Percentiles rank a stretch among this genome's conserved stretches.
phyloP scores from a whole-genome alignment of 2,329 filamentous ascomycete genomes.

The Cordyceps militaris region DNA sequence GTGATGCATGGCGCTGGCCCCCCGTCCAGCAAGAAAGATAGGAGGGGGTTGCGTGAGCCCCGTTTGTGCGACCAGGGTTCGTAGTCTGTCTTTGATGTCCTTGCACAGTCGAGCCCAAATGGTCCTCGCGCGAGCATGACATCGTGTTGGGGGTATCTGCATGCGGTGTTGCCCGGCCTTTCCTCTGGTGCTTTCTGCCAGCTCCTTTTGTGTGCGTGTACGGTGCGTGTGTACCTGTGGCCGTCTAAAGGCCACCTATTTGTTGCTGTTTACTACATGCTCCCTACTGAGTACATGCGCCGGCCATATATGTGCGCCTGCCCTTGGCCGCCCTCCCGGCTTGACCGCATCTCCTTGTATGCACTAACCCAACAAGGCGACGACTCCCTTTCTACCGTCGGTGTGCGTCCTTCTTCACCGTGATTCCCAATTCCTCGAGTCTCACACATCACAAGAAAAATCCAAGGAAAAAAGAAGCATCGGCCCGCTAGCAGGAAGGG shows the following conservation, averaged over 20 bases:
- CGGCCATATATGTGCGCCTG: conserved; percentile 5
- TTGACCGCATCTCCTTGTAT: conserved; percentile 8
- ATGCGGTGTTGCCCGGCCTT: background rate
- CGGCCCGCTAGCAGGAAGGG: background rate
- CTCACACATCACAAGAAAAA: background rate
- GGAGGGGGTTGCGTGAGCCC: background rate
- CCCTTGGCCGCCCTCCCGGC: background rate
- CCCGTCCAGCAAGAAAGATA: background rate
- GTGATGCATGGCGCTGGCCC: background rate
- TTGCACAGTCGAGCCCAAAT: background rate
- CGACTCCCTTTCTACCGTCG: background rate
- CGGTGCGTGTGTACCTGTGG: background rate
- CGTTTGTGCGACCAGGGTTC: conserved; percentile 1
- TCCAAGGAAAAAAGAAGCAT: background rate
- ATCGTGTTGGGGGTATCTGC: background rate
- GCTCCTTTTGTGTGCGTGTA: background rate
- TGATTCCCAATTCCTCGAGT: background rate
- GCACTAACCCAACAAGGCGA: conserved; percentile 3
- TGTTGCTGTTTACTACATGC: background rate
- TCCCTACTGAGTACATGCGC: conserved; percentile 1
- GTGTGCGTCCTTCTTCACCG: background rate
- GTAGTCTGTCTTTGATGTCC: background rate
- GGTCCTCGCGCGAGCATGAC: background rate
- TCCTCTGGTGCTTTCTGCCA: background rate
- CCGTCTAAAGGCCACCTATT: conserved; percentile 1